These are phyloP conservation scores for Mucor plumbeus DNA, from an alignment of 371 early-diverging fungal species.

Conservation along the genomic window DNA sequence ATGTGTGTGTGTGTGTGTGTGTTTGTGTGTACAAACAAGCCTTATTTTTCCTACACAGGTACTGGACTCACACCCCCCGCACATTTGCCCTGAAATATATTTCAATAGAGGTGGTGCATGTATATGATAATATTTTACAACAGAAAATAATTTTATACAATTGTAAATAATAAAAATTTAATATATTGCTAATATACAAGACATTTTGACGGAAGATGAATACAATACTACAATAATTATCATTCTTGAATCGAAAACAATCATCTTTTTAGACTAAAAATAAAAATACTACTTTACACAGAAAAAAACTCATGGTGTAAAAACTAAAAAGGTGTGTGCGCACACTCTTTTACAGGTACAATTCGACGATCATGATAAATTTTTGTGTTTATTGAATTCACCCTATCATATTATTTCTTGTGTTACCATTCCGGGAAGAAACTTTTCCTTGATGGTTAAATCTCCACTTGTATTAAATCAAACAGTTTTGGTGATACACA, in stretches of 20 bases:
- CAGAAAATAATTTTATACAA: not conserved
- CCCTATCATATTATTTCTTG: slow-evolving; percentile 1
- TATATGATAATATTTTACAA: not conserved
- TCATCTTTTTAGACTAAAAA: not conserved
- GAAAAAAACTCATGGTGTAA: slow-evolving; percentile 10
- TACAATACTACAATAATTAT: no score
- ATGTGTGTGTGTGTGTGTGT: not conserved
- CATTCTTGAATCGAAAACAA: not conserved
- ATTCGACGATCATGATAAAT: slow-evolving; percentile 12
- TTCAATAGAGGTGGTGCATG: not conserved
- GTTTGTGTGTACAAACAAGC: slow-evolving; percentile 4
- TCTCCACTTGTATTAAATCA: slow-evolving; percentile 11
- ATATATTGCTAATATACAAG: not conserved
- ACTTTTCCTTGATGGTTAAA: not conserved
- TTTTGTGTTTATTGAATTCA: slow-evolving; percentile 8
- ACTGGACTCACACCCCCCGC: not conserved
- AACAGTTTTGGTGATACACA: not conserved
- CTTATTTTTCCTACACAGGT: slow-evolving; percentile 3
- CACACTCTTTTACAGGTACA: slow-evolving; percentile 9
- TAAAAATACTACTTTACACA: slow-evolving; percentile 3
- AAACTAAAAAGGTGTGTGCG: slow-evolving; percentile 14
- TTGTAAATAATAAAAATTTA: not conserved
- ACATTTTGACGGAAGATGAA: not conserved
- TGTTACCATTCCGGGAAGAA: slow-evolving; percentile 10
- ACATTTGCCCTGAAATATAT: not conserved